Conservation (phyloP, 2,329 filamentous ascomycete species). For the Albifimbria verrucaria region DNA sequence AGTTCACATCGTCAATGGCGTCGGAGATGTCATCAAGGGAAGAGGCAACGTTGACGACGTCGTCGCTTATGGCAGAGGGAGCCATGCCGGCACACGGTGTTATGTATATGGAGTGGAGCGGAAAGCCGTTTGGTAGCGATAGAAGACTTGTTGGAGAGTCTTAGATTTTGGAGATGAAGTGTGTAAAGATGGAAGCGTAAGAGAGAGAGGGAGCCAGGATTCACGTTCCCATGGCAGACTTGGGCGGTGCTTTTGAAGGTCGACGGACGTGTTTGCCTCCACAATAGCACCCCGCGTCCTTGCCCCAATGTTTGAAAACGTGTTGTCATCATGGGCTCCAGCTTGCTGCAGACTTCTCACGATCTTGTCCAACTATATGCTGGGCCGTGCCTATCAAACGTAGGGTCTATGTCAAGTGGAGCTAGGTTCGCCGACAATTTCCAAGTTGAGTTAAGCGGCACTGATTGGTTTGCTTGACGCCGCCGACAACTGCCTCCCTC, state of each 20-base stretch:
- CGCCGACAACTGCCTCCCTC: not conserved
- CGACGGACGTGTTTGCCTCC: not conserved
- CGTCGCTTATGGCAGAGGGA: slow-evolving; percentile 18
- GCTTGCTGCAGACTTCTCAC: not conserved
- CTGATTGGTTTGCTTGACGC: too few species aligned
- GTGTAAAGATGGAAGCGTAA: not conserved
- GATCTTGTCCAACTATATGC: not conserved
- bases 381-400: not conserved
- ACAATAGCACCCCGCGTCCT: not conserved
- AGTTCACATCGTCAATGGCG: slow-evolving; percentile 49
- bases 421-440: not conserved
- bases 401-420: not conserved
- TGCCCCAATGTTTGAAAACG: not conserved
- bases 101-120: not conserved
- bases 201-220: not conserved
- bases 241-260: not conserved
- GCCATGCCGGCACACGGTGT: slow-evolving; percentile 16
- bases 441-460: too few species aligned
- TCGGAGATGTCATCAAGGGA: slow-evolving; percentile 48
- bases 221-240: too few species aligned
- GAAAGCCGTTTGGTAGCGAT: not conserved
- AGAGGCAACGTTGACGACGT: slow-evolving; percentile 11
- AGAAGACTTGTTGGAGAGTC: not conserved
- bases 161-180: too few species aligned
- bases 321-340: not conserved